A percentile compares a stretch with the other conserved stretches of the same genome.
Conservation (phyloP, 805 yeast species). For the Schwanniomyces polymorphus region DNA sequence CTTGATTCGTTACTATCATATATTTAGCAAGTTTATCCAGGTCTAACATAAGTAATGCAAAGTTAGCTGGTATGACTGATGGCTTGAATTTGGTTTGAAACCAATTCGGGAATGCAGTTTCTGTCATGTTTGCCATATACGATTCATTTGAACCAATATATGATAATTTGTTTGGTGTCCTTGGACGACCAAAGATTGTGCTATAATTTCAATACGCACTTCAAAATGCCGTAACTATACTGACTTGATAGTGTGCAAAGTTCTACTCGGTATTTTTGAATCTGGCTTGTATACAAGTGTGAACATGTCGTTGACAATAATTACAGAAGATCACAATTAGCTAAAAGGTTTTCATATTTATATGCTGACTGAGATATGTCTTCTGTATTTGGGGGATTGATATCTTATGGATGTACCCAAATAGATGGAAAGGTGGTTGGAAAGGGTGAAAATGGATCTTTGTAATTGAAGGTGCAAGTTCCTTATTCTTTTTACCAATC, state of each 20-base stretch:
- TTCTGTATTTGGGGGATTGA: conserved; percentile 58
- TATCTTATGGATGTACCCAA: conserved; percentile 10
- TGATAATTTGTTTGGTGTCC: conserved; percentile 33
- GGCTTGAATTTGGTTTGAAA: conserved; percentile 36
- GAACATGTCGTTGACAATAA: conserved; percentile 28
- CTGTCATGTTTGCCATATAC: conserved; percentile 50
- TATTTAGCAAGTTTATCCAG: not conserved
- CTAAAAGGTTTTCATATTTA: conserved; percentile 27
- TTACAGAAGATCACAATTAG: conserved; percentile 16
- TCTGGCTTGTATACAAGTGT: conserved; percentile 52
- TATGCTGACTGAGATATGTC: conserved; percentile 55
- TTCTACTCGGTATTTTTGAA: conserved; percentile 54
- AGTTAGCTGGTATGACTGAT: no score
- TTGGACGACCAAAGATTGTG: conserved; percentile 28
- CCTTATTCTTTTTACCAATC: conserved; percentile 36
- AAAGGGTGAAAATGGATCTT: conserved; percentile 52
- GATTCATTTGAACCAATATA: conserved; percentile 39
- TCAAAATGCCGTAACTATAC: conserved; percentile 42
- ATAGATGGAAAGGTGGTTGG: not conserved
- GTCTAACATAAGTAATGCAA: no score
- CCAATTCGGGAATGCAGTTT: conserved; percentile 44
- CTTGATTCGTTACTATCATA: not conserved
- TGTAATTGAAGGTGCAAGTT: conserved; percentile 47
- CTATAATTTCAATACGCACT: conserved; percentile 22
- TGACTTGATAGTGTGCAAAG: conserved; percentile 45